A percentile compares a stretch with the other conserved stretches of the same genome.
These are phyloP conservation scores for Meyerozyma smithsonii DNA, from an alignment of 1,139 yeast genomes.

Conservation along the genomic window DNA sequence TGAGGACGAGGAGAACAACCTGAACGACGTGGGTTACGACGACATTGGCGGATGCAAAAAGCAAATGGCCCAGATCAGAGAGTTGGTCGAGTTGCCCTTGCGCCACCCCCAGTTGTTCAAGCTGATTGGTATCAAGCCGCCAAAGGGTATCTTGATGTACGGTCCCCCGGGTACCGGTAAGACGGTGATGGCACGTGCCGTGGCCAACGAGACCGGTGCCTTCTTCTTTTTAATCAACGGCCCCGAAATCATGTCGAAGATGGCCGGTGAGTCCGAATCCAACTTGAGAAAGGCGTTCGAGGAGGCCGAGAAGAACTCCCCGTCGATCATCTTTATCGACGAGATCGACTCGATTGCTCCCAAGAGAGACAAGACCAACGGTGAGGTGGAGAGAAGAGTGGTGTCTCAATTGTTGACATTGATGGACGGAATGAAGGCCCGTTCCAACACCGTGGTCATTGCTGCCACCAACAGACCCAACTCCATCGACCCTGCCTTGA, in stretches of 20 bases:
- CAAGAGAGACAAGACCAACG: conserved; percentile 98
- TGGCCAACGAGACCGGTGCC: conserved; percentile 98
- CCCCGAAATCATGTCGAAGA: conserved; percentile 99
- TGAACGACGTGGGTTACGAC: conserved; percentile 97
- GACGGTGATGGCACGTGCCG: conserved; percentile 99
- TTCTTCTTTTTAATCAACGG: conserved; percentile 97
- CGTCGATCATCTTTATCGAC: conserved; percentile 94
- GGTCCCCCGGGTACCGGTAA: conserved; percentile 99
- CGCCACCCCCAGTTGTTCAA: conserved; percentile 97
- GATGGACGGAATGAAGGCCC: conserved; percentile 99
- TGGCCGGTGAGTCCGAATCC: conserved; percentile 99
- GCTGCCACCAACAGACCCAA: conserved; percentile 91
- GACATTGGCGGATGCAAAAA: conserved; percentile 99
- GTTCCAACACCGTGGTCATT: conserved; percentile 94
- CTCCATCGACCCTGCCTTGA: conserved; percentile 95
- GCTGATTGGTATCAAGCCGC: conserved; percentile 96
- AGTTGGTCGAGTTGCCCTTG: conserved; percentile 91
- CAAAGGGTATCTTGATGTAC: conserved; percentile 93
- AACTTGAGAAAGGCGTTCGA: conserved; percentile 97
- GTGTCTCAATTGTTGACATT: conserved; percentile 94
- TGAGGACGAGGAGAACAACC: conserved; percentile 95
- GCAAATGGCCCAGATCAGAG: conserved; percentile 98
- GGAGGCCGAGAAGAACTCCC: conserved; percentile 98
- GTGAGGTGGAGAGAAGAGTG: conserved; percentile 96
- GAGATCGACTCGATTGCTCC: conserved; percentile 99